Base-by-base conservation (phyloP, 352 stramenopile species). In the Pythium rishiriense region DNA sequence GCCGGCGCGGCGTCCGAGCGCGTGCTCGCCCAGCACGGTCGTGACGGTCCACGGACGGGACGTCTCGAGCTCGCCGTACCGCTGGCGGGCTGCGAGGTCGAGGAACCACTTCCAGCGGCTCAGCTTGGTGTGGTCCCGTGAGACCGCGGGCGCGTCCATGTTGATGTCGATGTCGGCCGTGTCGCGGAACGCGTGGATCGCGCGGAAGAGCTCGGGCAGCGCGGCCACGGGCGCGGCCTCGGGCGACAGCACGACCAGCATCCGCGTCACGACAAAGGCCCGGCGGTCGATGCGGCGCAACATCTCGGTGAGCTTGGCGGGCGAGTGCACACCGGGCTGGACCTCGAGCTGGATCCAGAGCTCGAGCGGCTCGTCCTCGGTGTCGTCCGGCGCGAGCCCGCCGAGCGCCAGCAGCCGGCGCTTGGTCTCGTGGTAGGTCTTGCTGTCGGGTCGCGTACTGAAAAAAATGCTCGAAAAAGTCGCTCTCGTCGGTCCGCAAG, bases 21-120 rank as follows among this genome's bases (percentile, higher is more conserved):
- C 8, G 1, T 19, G 31, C 17, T 58, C n/a, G 12, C 51, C 51
- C 33, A 46, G 35, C 31, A 46, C 21, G 15, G 33, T 21, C 21
- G 51, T 29, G 5, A 58, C 31, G 22, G 22, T 33, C 29, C 51
- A 58, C 11, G 5, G 33, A n/a, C n/a, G 46, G 51, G 51, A 6
- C 3, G 14, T 14, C 12, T 46, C 31, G 51, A 4, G 5, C 9
- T 41, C 31, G 10, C 35, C 29, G 22, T 28, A 35, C 12, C 5
- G 4, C 39, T 24, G 43, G 9, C 26, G 11, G 11, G 8, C 31
- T 3, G 15, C 31, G 39, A 45, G 17, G 22, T 58, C 35, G 22
- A 58, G 33, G 35, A 58, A 31, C 33, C 51, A 46, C 17, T 58
- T 58, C 51, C 51, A 58, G 12, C 19, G 35, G 10, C 42, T 19